Base-by-base conservation (phyloP, 2,329 filamentous ascomycete species). In the Blumeria graminis region DNA sequence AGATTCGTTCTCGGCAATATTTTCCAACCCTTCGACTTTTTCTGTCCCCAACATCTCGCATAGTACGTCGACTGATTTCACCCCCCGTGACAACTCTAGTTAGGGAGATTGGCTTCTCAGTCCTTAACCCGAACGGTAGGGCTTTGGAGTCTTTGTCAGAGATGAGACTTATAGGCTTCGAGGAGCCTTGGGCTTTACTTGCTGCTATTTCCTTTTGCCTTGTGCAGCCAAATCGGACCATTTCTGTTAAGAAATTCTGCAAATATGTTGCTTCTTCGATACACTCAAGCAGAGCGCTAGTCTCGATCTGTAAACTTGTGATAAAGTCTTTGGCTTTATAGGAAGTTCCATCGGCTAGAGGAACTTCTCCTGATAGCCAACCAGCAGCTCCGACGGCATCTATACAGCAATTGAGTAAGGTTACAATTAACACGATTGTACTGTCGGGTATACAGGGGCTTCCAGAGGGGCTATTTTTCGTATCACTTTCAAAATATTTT, bases 1-100 rank as follows among this genome's bases (percentile, higher is more conserved):
- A 69, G 62, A 94, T 80, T 69, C 80, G 78, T 71, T 94, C 87
- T 61, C 90, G 75, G 51, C 84, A 86, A 70, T 95, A 94, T 61
- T 82, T 79, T 57, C 84, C 84, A 59, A 89, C 82, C 66, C 81
- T 82, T 70, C 85, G 84, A 65, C 84, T 86, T 65, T 84, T 78
- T 67, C 93, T 70, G 68, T 84, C 79, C 16, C 84, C 86, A 58
- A 82, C 80, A 70, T 94, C 84, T 68, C 87, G 74, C 62, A 71
- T 73, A 62, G 75, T 87, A 62, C 86, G 77, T 66, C 76, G 71
- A 60, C 81, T 74, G 43, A 86, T 71, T 70, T 87, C 83, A 16
- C 86, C 86, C 57, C 80, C 80, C 51, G 76, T 72, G 62, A 81
- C 72, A 61, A 84, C 71, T 75, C 86, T 80, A 59, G 72, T 69